Conservation (phyloP, 2,329 filamentous ascomycete species). For the Cladosporium phlei region DNA sequence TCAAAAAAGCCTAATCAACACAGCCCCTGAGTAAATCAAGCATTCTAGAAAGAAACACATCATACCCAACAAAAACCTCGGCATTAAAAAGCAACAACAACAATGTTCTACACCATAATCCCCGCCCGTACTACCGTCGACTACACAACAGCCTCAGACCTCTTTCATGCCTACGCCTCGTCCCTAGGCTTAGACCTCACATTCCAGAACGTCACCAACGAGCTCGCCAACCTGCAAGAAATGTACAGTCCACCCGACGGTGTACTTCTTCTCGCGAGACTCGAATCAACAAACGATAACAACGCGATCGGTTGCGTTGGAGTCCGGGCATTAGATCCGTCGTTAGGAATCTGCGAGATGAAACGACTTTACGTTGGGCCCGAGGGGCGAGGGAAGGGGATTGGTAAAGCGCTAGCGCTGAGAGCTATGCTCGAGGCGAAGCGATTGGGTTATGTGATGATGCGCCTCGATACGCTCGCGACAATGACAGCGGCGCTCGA, state of each 20-base stretch:
- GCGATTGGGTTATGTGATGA: slow-evolving; percentile 46
- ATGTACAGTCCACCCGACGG: slow-evolving; percentile 48
- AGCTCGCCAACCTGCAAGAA: slow-evolving; percentile 51
- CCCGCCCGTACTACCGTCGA: slow-evolving; percentile 41
- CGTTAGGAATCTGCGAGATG: slow-evolving; percentile 44
- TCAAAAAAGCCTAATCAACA: too few relatives aligned
- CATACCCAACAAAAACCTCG: too few relatives aligned
- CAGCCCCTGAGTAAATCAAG: too few relatives aligned
- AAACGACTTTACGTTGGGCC: slow-evolving; percentile 54
- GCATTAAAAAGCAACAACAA: too few relatives aligned
- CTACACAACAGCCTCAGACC: slow-evolving; percentile 29
- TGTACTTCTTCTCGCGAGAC: slow-evolving; percentile 45
- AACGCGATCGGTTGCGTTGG: slow-evolving; percentile 48
- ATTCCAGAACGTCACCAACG: slow-evolving; percentile 53
- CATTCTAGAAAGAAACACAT: too few relatives aligned
- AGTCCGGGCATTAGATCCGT: slow-evolving; percentile 37
- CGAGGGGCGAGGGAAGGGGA: slow-evolving; percentile 44
- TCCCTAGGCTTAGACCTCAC: slow-evolving; percentile 51
- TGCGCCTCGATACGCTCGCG: slow-evolving; percentile 53
- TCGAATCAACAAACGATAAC: slow-evolving; percentile 19
- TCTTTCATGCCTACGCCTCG: slow-evolving; percentile 39
- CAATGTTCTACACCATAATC: slow-evolving; percentile 27
- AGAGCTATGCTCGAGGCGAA: slow-evolving; percentile 43
- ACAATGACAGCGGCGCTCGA: slow-evolving; percentile 48
- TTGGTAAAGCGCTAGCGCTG: slow-evolving; percentile 47